A percentile compares a stretch with the other conserved stretches of the same genome.
Evolutionary conservation across 371 early-diverging fungal genomes (phyloP).

Genomic region (Capillidium heterosporum): DNA sequence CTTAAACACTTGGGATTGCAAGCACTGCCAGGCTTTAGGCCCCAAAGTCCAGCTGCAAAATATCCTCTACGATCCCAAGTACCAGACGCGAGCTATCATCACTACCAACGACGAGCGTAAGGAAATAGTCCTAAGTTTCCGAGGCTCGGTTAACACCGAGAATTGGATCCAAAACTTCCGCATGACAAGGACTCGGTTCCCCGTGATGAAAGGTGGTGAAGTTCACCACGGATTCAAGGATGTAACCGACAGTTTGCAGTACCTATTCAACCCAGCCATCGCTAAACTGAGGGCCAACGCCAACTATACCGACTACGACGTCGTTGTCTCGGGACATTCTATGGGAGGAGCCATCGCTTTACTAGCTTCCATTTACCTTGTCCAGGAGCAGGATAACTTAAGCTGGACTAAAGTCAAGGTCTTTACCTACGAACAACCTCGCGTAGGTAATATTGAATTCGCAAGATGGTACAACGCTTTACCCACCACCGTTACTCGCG

Average conservation of each 20-base stretch:
- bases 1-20: background rate
- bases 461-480: background rate
- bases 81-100: background rate
- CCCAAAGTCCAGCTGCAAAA: background rate
- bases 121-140: background rate
- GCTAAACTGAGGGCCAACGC: too few relatives aligned
- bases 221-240: background rate
- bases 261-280: too few relatives aligned
- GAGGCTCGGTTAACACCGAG: background rate
- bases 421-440: slow-evolving; percentile 2
- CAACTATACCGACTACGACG: background rate
- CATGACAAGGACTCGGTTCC: background rate
- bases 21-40: background rate
- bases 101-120: background rate
- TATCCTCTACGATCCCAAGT: background rate
- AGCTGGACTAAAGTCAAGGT: background rate
- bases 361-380: background rate
- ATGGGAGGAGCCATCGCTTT: slow-evolving; percentile 3
- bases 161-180: background rate
- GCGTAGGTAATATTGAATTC: background rate
- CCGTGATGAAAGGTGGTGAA: background rate
- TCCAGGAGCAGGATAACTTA: background rate
- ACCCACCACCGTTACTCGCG: background rate
- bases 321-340: background rate
- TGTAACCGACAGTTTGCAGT: too few relatives aligned